Conservation (phyloP, 306 rosid species). For the Dryas drummondii region DNA sequence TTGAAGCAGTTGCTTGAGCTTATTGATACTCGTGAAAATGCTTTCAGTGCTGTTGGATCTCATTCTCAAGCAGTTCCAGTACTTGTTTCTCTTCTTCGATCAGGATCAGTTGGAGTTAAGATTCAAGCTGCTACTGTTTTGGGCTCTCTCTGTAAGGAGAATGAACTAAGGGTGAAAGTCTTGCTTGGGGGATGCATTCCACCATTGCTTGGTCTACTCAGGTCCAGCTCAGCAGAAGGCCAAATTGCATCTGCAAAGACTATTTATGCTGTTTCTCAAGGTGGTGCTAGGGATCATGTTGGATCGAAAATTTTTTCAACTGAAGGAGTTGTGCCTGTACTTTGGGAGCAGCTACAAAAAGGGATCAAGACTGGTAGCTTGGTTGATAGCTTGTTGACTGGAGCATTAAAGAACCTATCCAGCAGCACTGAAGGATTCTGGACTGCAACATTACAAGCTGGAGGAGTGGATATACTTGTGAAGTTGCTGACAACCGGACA, state of each 20-base stretch:
- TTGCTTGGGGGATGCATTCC: conserved; percentile 99
- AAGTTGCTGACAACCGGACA: conserved; percentile 81
- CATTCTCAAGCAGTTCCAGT: conserved; percentile 99
- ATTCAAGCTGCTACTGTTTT: conserved; percentile 94
- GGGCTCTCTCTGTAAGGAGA: conserved; percentile 94
- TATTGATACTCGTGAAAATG: conserved; percentile 87
- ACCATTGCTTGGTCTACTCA: conserved; percentile 92
- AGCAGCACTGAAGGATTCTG: conserved; percentile 95
- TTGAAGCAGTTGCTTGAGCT: conserved; percentile 82
- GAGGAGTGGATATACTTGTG: conserved; percentile 83
- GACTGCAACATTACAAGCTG: conserved; percentile 80
- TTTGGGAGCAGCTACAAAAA: conserved; percentile 77
- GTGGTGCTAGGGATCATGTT: conserved; percentile 87
- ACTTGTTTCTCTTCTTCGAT: conserved; percentile 97
- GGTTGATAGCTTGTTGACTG: conserved; percentile 84
- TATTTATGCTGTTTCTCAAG: conserved; percentile 95
- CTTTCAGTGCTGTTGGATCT: conserved; percentile 99
- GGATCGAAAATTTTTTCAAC: conserved; percentile 98
- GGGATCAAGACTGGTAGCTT: conserved; percentile 75
- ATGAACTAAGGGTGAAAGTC: conserved; percentile 93
- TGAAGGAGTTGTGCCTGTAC: conserved; percentile 97
- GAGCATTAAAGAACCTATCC: conserved; percentile 88
- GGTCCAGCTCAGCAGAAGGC: conserved; percentile 84
- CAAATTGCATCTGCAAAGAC: conserved; percentile 97
- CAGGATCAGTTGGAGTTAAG: conserved; percentile 90